phyloP scores from a whole-genome alignment of 768 basidiomycete genomes.

The Cytidiella melzeri region DNA sequence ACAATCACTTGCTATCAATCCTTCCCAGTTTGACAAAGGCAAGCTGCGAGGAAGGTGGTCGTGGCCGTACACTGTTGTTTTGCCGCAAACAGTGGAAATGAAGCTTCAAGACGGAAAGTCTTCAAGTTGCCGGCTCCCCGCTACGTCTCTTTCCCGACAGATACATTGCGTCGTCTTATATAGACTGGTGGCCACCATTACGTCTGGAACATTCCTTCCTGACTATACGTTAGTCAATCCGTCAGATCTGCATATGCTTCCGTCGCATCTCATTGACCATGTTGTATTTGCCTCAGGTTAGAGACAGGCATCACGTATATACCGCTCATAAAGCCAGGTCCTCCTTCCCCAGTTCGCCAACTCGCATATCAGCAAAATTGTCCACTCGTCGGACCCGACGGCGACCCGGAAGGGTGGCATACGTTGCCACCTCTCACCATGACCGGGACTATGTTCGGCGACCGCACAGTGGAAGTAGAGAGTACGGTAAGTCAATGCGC shows the following conservation, averaged over 20 bases:
- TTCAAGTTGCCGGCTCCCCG: conserved; percentile 17
- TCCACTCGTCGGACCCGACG: conserved; percentile 18
- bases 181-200: conserved; percentile 12
- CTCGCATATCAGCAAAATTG: conserved; percentile 17
- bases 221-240: conserved; percentile 17
- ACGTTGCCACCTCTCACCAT: conserved; percentile 10
- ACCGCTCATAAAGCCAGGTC: conserved; percentile 15
- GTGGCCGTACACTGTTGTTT: conserved; percentile 16
- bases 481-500: conserved; percentile 14
- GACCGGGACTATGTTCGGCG: conserved; percentile 18
- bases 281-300: conserved; percentile 7
- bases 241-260: neutral
- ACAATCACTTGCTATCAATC: neutral
- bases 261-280: neutral
- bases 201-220: conserved; percentile 12
- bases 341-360: conserved; percentile 19
- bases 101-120: conserved; percentile 1
- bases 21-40: conserved; percentile 3
- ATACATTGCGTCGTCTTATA: conserved; percentile 14
- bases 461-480: conserved; percentile 7
- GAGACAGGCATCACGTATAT: conserved; percentile 14
- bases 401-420: conserved; percentile 22
- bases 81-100: conserved; percentile 15
- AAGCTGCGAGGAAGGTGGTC: conserved; percentile 14
- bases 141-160: conserved; percentile 11